A percentile compares a stretch with the other conserved stretches of the same genome.
phyloP scores from a whole-genome alignment of 345 rosid species.

The Anastatica hierochuntica region DNA sequence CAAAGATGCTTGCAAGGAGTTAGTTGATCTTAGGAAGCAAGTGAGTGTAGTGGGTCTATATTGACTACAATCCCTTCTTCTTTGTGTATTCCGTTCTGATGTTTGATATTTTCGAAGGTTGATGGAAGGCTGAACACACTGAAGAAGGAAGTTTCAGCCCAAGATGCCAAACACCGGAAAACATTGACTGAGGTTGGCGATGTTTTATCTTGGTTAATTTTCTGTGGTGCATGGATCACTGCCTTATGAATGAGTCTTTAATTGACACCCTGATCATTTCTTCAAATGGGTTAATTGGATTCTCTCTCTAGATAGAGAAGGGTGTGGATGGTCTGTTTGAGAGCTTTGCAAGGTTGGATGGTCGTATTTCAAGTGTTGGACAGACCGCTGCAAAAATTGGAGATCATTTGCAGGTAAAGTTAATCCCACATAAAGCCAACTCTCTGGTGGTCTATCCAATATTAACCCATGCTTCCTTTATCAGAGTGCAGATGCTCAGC shows the following conservation, averaged over 20 bases:
- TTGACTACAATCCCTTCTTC: background rate
- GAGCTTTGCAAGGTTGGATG: slow-evolving; percentile 86
- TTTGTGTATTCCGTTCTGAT: slow-evolving; percentile 11
- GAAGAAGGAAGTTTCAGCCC: slow-evolving; percentile 83
- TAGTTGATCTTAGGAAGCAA: slow-evolving; percentile 86
- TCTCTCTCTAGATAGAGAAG: slow-evolving; percentile 58
- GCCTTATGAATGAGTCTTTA: background rate
- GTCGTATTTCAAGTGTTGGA: slow-evolving; percentile 95
- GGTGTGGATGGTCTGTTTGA: slow-evolving; percentile 89
- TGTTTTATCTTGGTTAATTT: background rate
- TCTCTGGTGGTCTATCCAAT: slow-evolving; percentile 2
- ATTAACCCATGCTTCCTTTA: slow-evolving; percentile 15
- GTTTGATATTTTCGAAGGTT: slow-evolving; percentile 40
- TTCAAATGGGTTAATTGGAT: background rate
- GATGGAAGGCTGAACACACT: slow-evolving; percentile 80
- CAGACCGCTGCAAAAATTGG: slow-evolving; percentile 99
- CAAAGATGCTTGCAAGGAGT: slow-evolving; percentile 82
- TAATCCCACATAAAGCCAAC: background rate
- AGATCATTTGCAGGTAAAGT: slow-evolving; percentile 87
- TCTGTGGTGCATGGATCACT: background rate
- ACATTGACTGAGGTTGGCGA: slow-evolving; percentile 81
- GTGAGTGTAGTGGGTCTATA: slow-evolving; percentile 23
- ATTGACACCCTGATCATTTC: background rate
- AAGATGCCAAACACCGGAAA: slow-evolving; percentile 90
- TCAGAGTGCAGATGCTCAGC: slow-evolving; percentile 99